Base-by-base conservation (phyloP, 2,329 filamentous ascomycete species). In the Chaetomium globosum region DNA sequence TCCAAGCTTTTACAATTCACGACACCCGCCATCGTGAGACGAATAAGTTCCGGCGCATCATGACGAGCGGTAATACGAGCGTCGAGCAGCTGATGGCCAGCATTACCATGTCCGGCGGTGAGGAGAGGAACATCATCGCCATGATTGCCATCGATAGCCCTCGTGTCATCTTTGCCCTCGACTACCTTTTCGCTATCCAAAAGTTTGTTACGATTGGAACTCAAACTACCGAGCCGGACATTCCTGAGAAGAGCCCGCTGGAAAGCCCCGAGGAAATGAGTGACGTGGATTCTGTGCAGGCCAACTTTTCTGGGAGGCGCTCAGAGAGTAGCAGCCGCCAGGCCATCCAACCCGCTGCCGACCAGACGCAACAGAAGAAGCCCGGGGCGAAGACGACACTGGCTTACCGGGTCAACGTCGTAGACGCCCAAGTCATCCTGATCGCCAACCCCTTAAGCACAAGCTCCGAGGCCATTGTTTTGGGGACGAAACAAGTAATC, bases 11-110 rank as follows among this genome's bases (percentile, higher is more conserved):
- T 76, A 97, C 93, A 0, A 97, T 98, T 69, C 87, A 91, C 63
- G 95, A 99, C 75, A 97, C 90, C 68, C 89, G 96, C n/a, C 88
- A 87, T 4, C 86, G 87, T 61, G 93, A 96, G 72, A 91, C 89
- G 5, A 99, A 97, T 80, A 97, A 96, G 75, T 99, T 96, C 83
- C 88, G 93, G 59, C 96, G 94, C 76, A 97, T 99, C 79, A 98
- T 99, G 95, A 93, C 93, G 1, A 89, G 96, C 63, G 93, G 93
- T 73, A 98, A 97, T 77, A 94, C 93, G 71, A 90, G 93, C 63
- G 93, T 95, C 54, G 93, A 98, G 76, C 96, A 99, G 72, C 93
- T 99, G 74, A 99, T 99, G 95, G 95, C 95, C 21, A 97, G 91
- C 75, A 81, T 99, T 4, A 96, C 93, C 0, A 96, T 99, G 77